Evolutionary conservation across 768 basidiomycete species (phyloP), one percentile per base, ranked within the genome.

Genomic region (Lentinula raphanica): DNA sequence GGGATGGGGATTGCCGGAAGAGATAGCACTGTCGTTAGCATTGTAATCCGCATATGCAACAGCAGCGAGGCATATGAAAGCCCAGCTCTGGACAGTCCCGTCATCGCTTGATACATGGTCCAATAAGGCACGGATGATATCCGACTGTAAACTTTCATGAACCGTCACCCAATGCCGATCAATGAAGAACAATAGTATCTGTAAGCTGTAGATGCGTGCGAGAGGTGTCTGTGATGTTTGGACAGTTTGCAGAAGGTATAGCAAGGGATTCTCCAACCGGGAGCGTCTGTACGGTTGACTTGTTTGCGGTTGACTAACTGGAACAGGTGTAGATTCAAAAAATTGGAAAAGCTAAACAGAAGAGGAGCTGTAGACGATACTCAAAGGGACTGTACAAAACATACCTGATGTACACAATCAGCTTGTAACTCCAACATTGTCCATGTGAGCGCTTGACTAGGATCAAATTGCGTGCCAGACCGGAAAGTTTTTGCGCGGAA

Each of bases 131-230:
- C 74, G 64, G 49, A 87, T 71, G 32, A 94, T 74, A 2, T 81
- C 77, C 45, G 74, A 72, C 61, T 86, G 86, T 38, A 88, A 76
- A 3, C 76, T 70, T 32, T 73, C 67, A 60, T 90, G 85, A 23
- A 97, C 69, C 23, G 76, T 66, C 13, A 62, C 27, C 91, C 91
- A 94, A 67, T 95, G 86, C 25, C 83, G 79, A 63, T 90, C 85
- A 60, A 94, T 80, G 67, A 97, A 76, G 74, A 98, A 97, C 23
- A 95, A 81, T 3, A 97, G 75, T 9, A 86, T 76, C 70, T 97
- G 94, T 1, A 96, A 72, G 62, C 80, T 81, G 72, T 73, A 80
- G 60, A 67, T 72, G 64, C 71, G 77, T 63, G 67, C 63, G 62
- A 63, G 71, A 32, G 68, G 66, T 3, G 69, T 61, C 17, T 58